A percentile compares a stretch with the other conserved stretches of the same genome.
These are phyloP conservation scores for Rhodotorula sp. DNA, from an alignment of 1,284 basidiomycete species.

Conservation along the genomic window DNA sequence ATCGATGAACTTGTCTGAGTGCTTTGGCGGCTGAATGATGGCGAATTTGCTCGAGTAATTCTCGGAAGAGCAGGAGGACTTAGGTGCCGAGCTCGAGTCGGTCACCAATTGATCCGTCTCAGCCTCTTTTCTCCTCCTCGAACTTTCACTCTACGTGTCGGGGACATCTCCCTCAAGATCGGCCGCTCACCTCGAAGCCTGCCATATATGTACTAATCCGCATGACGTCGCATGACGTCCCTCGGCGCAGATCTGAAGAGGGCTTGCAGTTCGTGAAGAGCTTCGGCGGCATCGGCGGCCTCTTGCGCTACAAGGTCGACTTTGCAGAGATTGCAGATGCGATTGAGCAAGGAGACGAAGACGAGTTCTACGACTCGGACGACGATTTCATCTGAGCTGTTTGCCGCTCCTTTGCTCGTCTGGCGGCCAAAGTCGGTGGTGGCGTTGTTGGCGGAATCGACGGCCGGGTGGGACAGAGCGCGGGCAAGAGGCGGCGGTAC, in stretches of 20 bases:
- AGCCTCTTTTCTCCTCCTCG: no score
- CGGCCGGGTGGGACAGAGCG: neutral
- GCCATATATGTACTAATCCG: no score
- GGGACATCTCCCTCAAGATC: no score
- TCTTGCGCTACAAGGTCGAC: conserved; percentile 93
- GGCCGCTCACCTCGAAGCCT: no score
- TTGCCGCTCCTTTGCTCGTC: conserved; percentile 5
- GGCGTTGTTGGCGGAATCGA: neutral
- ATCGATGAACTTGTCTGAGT: no score
- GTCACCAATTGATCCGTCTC: no score
- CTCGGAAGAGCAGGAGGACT: no score
- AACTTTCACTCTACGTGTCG: no score
- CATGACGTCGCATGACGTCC: no score
- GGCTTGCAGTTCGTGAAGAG: conserved; percentile 98
- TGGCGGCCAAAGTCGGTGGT: neutral
- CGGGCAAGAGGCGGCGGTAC: neutral
- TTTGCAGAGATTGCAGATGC: conserved; percentile 62
- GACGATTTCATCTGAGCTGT: conserved; percentile 17
- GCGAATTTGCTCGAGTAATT: no score
- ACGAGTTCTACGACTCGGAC: conserved; percentile 26
- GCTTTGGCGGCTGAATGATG: no score
- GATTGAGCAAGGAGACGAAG: conserved; percentile 36
- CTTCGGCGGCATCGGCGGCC: conserved; percentile 95
- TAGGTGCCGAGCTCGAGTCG: no score
- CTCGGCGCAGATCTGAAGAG: conserved; percentile 69